These are phyloP conservation scores for Xylariaceae sp. DNA, from an alignment of 2,329 filamentous ascomycete genomes.

Conservation along the genomic window DNA sequence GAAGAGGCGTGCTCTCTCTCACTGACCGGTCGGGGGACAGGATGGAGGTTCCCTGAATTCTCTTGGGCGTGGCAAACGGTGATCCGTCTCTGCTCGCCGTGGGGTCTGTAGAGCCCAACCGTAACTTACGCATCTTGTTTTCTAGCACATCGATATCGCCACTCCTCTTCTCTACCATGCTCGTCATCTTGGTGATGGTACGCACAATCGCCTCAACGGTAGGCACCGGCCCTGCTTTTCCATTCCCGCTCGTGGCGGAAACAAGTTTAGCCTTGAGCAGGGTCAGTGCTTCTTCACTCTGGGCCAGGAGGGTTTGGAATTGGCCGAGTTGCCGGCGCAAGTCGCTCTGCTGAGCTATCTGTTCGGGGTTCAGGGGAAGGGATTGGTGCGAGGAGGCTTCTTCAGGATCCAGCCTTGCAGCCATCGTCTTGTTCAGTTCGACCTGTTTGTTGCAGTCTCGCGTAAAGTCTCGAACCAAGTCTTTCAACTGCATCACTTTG, in stretches of 20 bases:
- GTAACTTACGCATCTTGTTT: constrained; percentile 75
- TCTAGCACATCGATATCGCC: constrained; percentile 90
- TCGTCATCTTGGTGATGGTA: constrained; percentile 90
- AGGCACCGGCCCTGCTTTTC: constrained; percentile 51
- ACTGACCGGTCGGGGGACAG: constrained; percentile 39
- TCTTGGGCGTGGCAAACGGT: constrained; percentile 39
- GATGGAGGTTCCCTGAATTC: constrained; percentile 23
- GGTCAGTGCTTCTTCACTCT: constrained; percentile 77
- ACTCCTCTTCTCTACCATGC: constrained; percentile 86
- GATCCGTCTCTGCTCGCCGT: constrained; percentile 43
- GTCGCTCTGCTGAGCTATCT: constrained; percentile 79
- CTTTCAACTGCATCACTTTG: constrained; percentile 66
- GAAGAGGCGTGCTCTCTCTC: constrained; percentile 37
- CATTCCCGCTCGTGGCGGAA: constrained; percentile 49
- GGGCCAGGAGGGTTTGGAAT: constrained; percentile 70
- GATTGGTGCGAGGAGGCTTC: constrained; percentile 62
- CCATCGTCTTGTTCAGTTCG: constrained; percentile 74
- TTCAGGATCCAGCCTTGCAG: constrained; percentile 65
- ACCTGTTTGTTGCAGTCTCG: constrained; percentile 73
- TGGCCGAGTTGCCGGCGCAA: constrained; percentile 72
- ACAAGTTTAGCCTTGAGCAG: constrained; percentile 77
- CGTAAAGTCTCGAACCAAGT: constrained; percentile 67
- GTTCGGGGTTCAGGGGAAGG: constrained; percentile 79
- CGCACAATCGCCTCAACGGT: constrained; percentile 90
- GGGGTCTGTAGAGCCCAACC: constrained; percentile 47